Percentiles rank a stretch among this genome's conserved stretches.
Evolutionary conservation across 2,329 filamentous ascomycete species (phyloP).

Genomic region (Colletotrichum cuscutae): DNA sequence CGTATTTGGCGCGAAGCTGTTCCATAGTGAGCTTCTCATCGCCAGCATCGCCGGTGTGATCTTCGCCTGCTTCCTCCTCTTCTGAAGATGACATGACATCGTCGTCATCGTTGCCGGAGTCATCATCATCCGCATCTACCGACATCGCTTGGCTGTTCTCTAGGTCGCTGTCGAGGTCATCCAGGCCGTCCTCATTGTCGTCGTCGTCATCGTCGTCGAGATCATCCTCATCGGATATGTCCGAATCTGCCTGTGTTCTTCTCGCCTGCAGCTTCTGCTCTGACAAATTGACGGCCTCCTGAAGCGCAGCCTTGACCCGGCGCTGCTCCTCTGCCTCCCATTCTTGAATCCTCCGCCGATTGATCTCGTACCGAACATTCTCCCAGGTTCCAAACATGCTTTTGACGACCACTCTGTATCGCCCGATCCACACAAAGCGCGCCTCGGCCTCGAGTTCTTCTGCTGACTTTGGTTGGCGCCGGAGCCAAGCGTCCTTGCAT

Average conservation of each 20-base stretch:
- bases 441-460: constrained; percentile 88
- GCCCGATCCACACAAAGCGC: constrained; percentile 70
- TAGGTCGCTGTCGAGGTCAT: constrained; percentile 46
- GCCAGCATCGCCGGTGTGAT: constrained; percentile 50
- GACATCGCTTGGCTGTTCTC: constrained; percentile 53
- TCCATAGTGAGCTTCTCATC: constrained; percentile 77
- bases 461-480: constrained; percentile 77
- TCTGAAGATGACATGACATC: constrained; percentile 70
- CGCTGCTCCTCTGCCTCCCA: constrained; percentile 75
- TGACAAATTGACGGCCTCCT: constrained; percentile 77
- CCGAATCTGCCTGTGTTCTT: constrained; percentile 64
- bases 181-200: constrained; percentile 56
- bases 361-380: constrained; percentile 70
- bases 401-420: constrained; percentile 78
- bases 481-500: constrained; percentile 79
- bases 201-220: constrained; percentile 61
- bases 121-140: constrained; percentile 51
- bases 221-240: constrained; percentile 57
- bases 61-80: constrained; percentile 68
- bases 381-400: constrained; percentile 69
- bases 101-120: constrained; percentile 51
- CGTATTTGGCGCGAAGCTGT: constrained; percentile 75
- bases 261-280: constrained; percentile 75
- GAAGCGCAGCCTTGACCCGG: constrained; percentile 74
- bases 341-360: constrained; percentile 66